Evolutionary conservation across 305 asterid genomes (phyloP).

Genomic region (Solanum hybrid): DNA sequence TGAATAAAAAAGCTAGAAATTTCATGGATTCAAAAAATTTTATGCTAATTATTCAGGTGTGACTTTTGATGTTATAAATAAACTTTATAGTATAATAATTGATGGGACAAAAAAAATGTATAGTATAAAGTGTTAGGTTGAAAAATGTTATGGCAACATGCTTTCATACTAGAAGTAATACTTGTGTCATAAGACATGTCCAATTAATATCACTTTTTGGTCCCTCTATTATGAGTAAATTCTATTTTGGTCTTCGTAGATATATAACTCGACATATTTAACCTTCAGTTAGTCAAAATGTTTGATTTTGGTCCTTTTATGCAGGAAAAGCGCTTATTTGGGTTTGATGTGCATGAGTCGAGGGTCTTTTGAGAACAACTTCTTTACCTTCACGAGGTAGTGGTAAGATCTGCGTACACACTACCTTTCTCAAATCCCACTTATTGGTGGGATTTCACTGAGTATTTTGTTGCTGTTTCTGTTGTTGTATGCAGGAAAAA

Average conservation of each 20-base stretch:
- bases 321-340: not conserved
- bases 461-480: no score
- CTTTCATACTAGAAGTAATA: not conserved
- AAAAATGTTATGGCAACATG: not conserved
- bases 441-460: no score
- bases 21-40: not conserved
- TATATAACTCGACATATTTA: not conserved
- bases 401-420: not conserved
- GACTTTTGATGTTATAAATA: not conserved
- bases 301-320: not conserved
- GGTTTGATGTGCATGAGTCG: not conserved
- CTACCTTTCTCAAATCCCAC: not conserved
- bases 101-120: not conserved
- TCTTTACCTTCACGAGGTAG: not conserved
- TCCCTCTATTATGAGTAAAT: not conserved
- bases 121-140: not conserved
- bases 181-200: not conserved
- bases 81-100: not conserved
- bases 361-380: no score
- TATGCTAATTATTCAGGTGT: not conserved
- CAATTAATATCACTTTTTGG: not conserved
- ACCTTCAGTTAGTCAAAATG: not conserved
- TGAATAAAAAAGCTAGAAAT: not conserved
- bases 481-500: not conserved
- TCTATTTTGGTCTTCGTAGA: not conserved